Evolutionary conservation across 148 eudicot genomes (phyloP), one percentile per base, ranked within the genome.

Genomic region (Silene latifolia): DNA sequence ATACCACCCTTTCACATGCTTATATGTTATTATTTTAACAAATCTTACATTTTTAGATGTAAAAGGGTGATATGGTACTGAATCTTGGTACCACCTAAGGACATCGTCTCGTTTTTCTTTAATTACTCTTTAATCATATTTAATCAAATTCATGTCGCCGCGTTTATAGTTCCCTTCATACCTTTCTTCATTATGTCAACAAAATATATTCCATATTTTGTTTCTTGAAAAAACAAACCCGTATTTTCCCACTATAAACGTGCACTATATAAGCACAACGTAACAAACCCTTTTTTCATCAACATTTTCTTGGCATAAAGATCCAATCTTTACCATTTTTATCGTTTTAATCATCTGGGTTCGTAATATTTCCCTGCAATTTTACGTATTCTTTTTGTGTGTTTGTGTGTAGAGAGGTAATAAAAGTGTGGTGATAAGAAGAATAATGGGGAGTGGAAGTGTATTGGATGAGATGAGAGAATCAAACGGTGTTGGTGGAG

Each of bases 401-500:
- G 20, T 71, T 46, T 67, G 63, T 80, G 76, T 19, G 62, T 61
- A 61, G 65, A 72, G 74, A 80, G 70, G 57, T 39, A 48, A 75
- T 75, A 81, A 73, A 79, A 71, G 66, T 54, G 78, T 74, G 39
- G 39, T 47, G 53, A 42, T 63, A 4, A 81, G 74, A 57, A 57
- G 71, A 78, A 63, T 61, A 18, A 84, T 83, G 87, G 82, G 63
- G 35, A 78, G 79, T 77, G 81, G 74, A 48, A 82, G 77, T 75
- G 77, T 77, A 69, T 59, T 82, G 75, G 78, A 79, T 66, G 83
- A 83, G 57, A 59, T 81, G 74, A 66, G 64, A 35, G 93, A 86
- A 79, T 59, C 76, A n/a, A 67, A 73, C 71, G 89, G 82, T 77
- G 85, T 82, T 46, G 85, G 72, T 57, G 95, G 93, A 27, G 97